Evolutionary conservation across 2,329 filamentous ascomycete species (phyloP).

Genomic region (Cladosporium austrohemisphaericum): DNA sequence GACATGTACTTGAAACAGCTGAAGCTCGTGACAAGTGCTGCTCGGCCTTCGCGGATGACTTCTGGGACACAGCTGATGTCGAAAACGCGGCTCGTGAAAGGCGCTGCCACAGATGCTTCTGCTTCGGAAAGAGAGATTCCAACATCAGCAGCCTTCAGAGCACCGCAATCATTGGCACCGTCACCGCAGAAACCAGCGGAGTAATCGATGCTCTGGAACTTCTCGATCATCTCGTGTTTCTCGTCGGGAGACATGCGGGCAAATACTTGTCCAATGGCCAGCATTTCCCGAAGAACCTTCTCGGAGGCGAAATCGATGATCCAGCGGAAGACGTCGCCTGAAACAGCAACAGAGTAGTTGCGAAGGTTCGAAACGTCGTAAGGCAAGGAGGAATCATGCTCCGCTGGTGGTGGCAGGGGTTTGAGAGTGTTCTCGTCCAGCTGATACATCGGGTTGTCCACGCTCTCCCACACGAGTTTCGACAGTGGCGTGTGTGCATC

Average conservation of each 20-base stretch:
- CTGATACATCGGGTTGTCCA: conserved; percentile 76
- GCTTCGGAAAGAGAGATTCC: conserved; percentile 96
- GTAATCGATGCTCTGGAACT: conserved; percentile 92
- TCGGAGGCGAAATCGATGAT: conserved; percentile 84
- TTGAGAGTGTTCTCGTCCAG: conserved; percentile 77
- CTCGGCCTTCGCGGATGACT: conserved; percentile 88
- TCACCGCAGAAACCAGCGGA: conserved; percentile 95
- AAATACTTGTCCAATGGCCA: conserved; percentile 87
- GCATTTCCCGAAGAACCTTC: conserved; percentile 79
- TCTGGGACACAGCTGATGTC: conserved; percentile 94
- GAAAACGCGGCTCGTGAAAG: conserved; percentile 92
- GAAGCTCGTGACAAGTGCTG: conserved; percentile 95
- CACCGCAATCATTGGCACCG: conserved; percentile 95
- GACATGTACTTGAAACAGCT: conserved; percentile 99
- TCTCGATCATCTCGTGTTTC: conserved; percentile 96
- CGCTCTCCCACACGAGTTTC: conserved; percentile 82
- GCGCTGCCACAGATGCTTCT: conserved; percentile 95
- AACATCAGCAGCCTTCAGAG: conserved; percentile 93
- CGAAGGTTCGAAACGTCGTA: conserved; percentile 76
- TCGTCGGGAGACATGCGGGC: conserved; percentile 98
- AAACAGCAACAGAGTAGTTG: conserved; percentile 86
- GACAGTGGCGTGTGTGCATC: conserved; percentile 69
- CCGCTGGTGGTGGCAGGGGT: conserved; percentile 67
- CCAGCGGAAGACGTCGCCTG: conserved; percentile 94
- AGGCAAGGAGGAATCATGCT: conserved; percentile 76